Evolutionary conservation across 202 grass and related monocot species (phyloP), one percentile per base, ranked within the genome.

Genomic region (Zizania palustris): DNA sequence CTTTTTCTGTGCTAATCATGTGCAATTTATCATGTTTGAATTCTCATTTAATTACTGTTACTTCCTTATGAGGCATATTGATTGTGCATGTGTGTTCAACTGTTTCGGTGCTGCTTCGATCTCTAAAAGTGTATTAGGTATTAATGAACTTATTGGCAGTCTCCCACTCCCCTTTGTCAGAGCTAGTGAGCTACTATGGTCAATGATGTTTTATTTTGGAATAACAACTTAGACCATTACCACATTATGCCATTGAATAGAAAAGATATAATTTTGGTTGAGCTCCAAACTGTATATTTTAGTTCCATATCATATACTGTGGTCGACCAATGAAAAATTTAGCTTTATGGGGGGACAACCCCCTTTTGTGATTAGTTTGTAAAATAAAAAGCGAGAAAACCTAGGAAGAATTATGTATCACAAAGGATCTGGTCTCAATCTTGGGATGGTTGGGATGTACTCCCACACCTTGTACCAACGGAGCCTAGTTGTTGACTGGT

Each of bases 51-150:
- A 20, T 34, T 74, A 41, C 28, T 66, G 4, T 13, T 16, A 3
- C 14, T 35, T 38, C n/a, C n/a, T 68, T 67, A 61, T 16, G 38
- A 45, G 63, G 40, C 44, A 78, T 72, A 74, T 60, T 68, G 65
- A 19, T n/a, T 57, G 39, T 69, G 48, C 18, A 68, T 35, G 45
- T 45, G 3, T 33, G 45, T 49, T 54, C 65, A 49, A 76, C 34
- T 70, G 28, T 41, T 64, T 66, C 41, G 6, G 46, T 72, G 65
- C 51, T 77, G 67, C 50, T 67, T 65, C 78, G 67, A 28, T 66
- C 35, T 73, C 43, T 38, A 50, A 63, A 65, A 39, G 38, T n/a
- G 12, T 20, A 46, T 56, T 67, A 53, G 38, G 60, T 3, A 54
- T 85, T 22, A 28, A 41, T 74, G 9, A 11, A 15, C 3, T 42